Base-by-base conservation (phyloP, 2,329 filamentous ascomycete genomes). In the Apiospora koreana region DNA sequence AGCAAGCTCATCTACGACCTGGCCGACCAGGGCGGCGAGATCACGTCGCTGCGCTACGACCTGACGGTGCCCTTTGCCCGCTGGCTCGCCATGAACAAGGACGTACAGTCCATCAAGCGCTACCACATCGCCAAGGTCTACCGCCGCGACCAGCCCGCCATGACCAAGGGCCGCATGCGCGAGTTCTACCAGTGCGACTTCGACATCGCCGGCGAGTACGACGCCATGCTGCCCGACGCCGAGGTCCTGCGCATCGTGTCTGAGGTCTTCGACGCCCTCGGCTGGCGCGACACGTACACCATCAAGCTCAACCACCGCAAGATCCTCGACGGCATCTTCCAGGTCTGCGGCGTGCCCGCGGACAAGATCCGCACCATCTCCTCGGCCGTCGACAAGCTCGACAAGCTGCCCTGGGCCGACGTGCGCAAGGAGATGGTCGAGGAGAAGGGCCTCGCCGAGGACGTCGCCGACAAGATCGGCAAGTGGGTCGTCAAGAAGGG, bases 171-270 rank as follows among this genome's bases (percentile, higher is more conserved):
- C 23, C 87, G 91, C 62, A 93, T 94, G 91, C 86, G 92, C 73
- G 92, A 94, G 78, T 94, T 94, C 81, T 94, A 93, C 81, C 92
- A 94, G 80, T 94, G 92, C 81, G 92, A 94, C 82, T 93, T 94
- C 76, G 92, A 94, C 79, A 92, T 94, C 80, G 92, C 92, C 1
- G 92, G 92, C 65, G 82, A 82, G 42, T 93, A 91, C 80, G 92
- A 94, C 76, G 81, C 90, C 28, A 94, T 94, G 92, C 84, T 94
- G 41, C 90, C 92, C 64, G 92, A 94, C 77, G 91, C 92, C 6
- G 92, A 94, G 82, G 88, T 94, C 69, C 81, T 94, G 73, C 85
- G 89, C 69, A 92, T 94, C 73, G 86, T 89, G 25, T 89, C 87
- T 72, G 92, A 94, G 77, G 89, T 94, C 28, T 93, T 95, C 77